phyloP scores from a whole-genome alignment of 306 rosid species.

The Alnus rubra region DNA sequence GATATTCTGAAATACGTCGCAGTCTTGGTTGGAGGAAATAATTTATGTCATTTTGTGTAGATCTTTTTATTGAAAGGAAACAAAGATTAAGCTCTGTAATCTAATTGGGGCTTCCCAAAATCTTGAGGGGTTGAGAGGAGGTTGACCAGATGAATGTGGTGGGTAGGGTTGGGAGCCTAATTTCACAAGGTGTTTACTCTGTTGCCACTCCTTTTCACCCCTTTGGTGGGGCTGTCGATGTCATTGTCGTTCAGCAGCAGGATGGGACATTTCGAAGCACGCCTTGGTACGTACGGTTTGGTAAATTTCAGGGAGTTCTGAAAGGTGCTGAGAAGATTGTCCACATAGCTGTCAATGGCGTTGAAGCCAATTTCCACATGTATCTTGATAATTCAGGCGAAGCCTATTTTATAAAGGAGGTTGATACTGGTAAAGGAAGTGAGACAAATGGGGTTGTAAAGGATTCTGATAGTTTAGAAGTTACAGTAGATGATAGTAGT shows the following conservation, averaged over 20 bases:
- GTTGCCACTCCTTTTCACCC: constrained; percentile 98
- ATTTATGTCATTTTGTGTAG: constrained; percentile 14
- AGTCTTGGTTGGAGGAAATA: constrained; percentile 27
- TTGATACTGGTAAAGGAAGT: constrained; percentile 43
- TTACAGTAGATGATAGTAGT: constrained; percentile 15
- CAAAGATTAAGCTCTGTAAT: constrained; percentile 34
- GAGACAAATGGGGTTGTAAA: constrained; percentile 39
- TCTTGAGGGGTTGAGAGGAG: constrained; percentile 31
- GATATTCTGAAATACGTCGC: constrained; percentile 18
- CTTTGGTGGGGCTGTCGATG: constrained; percentile 97
- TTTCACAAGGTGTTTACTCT: constrained; percentile 84
- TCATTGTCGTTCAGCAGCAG: constrained; percentile 91
- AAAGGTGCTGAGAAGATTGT: constrained; percentile 89
- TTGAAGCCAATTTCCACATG: constrained; percentile 86
- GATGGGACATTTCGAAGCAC: constrained; percentile 91
- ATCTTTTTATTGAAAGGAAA: constrained; percentile 24
- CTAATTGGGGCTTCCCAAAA: constrained; percentile 25
- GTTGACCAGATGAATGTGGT: constrained; percentile 76
- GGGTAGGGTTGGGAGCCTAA: constrained; percentile 85
- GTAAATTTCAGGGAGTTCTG: constrained; percentile 96
- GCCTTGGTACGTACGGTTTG: constrained; percentile 95
- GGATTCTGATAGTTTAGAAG: constrained; percentile 34
- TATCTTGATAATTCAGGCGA: constrained; percentile 91
- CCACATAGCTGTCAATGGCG: constrained; percentile 69
- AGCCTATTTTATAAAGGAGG: constrained; percentile 86